Base-by-base conservation (phyloP, 176 grass and related monocot genomes). In the Carex cristatella region DNA sequence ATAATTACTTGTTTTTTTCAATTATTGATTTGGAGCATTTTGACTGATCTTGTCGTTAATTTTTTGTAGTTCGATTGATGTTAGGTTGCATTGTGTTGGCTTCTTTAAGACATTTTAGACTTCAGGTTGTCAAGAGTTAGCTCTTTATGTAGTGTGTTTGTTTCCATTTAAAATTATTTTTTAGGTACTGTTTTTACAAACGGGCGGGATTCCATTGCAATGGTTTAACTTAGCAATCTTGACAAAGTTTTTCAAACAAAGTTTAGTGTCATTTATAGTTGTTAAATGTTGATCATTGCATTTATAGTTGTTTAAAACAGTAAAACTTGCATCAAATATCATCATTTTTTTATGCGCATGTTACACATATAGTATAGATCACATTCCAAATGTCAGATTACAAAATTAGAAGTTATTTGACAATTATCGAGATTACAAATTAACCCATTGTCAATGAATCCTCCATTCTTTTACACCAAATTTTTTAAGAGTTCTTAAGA, bases 51-150 rank as follows among this genome's bases (percentile, higher is more conserved):
- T 14, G 53, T 87, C 6, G 86, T 87, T 11, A 69, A 76, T 79
- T 18, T 65, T 84, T 83, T 89, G 71, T 88, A 99, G 96, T 91
- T 90, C 87, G 91, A 58, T 76, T 95, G 79, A 72, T 84, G 55
- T 86, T 94, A 85, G 90, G 96, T 81, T 89, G 48, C 87, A 79
- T 91, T 84, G 88, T 79, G 19, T 72, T 99, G 87, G 79, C 55
- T 70, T 86, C 91, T 69, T 89, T 94, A 80, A 90, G 93, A 79
- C 66, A 88, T 89, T 87, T 99, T 49, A 89, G 91, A 81, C 85
- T 91, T 88, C 91, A 99, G 91, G 96, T 99, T 84, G 68, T 62
- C 10, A 33, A 78, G 28, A 55, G 35, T 10, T 81, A n/a, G 55
- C 68, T 88, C 81, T 79, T 79, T 59, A 79, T 55, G 14, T 82